Evolutionary conservation across 1,284 basidiomycete genomes (phyloP).

Genomic region (Anthracocystis walkeri): DNA sequence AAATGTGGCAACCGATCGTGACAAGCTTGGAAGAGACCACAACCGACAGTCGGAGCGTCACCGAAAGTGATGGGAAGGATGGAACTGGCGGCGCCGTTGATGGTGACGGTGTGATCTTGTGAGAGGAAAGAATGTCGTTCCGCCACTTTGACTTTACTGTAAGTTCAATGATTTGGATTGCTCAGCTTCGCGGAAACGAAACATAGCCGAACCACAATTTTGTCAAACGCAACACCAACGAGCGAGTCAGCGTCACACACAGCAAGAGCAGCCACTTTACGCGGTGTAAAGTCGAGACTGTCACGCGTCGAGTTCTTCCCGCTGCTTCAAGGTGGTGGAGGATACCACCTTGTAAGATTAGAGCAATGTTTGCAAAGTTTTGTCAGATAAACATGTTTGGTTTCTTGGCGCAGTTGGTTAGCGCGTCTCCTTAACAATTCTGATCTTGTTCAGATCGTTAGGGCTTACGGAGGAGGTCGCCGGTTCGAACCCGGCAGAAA

Average conservation of each 20-base stretch:
- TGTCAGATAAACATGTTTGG: background rate
- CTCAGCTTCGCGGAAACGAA: conserved; percentile 13
- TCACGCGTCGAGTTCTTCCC: conserved; percentile 10
- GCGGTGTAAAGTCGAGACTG: background rate
- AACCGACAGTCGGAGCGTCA: background rate
- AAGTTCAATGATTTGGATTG: conserved; percentile 10
- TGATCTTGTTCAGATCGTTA: conserved; percentile 39
- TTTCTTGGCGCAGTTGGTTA: conserved; percentile 58
- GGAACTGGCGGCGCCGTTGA: background rate
- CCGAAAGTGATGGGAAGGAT: background rate
- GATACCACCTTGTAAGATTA: background rate
- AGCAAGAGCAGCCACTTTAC: background rate
- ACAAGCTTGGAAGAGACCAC: too few relatives aligned
- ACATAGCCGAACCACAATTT: background rate
- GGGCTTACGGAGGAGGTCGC: conserved; percentile 58
- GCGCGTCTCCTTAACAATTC: conserved; percentile 57
- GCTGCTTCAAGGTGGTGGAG: background rate
- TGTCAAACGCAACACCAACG: background rate
- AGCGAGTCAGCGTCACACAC: too few relatives aligned
- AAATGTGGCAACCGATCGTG: background rate
- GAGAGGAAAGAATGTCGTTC: background rate
- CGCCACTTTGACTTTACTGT: conserved; percentile 6
- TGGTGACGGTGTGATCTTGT: background rate
- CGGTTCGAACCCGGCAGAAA: conserved; percentile 59
- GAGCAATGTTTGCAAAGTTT: background rate